Conservation (phyloP, 805 yeast species). For the Candida pini region DNA sequence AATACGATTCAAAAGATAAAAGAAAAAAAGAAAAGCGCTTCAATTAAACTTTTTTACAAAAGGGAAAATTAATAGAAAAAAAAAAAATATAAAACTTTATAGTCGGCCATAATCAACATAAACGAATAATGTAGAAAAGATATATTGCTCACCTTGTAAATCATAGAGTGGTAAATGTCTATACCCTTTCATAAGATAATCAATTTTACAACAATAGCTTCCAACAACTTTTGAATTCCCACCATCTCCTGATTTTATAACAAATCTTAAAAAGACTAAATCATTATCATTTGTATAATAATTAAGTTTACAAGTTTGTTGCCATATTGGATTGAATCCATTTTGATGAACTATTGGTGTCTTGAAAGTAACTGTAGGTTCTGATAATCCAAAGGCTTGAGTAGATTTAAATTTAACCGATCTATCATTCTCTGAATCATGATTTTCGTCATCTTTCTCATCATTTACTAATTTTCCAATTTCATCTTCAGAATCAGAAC, state of each 20-base stretch:
- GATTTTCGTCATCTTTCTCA: neutral
- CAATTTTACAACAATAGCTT: conserved; percentile 51
- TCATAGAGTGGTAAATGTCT: conserved; percentile 77
- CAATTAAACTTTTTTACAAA: too few species aligned
- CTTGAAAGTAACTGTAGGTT: conserved; percentile 21
- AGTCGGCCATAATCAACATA: conserved; percentile 17
- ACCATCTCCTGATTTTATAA: conserved; percentile 32
- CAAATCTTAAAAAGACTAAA: conserved; percentile 52
- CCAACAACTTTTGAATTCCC: conserved; percentile 41
- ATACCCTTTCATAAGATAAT: conserved; percentile 70
- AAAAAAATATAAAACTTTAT: neutral
- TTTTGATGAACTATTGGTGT: conserved; percentile 46
- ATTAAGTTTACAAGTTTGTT: conserved; percentile 41
- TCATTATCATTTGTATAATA: conserved; percentile 33
- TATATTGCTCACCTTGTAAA: conserved; percentile 68
- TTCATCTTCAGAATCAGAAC: neutral
- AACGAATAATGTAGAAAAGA: conserved; percentile 47
- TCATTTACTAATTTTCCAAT: neutral
- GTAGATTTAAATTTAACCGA: neutral
- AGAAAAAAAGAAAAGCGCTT: neutral
- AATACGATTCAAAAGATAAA: conserved; percentile 1
- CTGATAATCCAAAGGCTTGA: conserved; percentile 1
- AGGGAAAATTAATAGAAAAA: neutral
- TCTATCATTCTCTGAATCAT: neutral
- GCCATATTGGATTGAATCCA: conserved; percentile 90